These are phyloP conservation scores for Dysphania ambrosioides DNA, from an alignment of 148 eudicot species.

Conservation along the genomic window DNA sequence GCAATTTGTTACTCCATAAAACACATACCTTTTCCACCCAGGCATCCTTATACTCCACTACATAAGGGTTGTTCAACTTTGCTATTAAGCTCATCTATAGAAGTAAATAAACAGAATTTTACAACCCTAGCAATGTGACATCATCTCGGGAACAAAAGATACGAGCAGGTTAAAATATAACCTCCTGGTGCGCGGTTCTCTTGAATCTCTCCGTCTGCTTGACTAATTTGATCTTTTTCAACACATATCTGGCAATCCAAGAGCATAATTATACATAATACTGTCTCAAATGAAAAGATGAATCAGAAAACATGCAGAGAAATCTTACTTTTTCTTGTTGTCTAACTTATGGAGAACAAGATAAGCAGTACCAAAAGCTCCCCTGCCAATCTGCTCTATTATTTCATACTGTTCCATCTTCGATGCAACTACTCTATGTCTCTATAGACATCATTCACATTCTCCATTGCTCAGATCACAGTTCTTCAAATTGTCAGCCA, in stretches of 20 bases:
- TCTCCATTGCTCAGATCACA: constrained; percentile 28
- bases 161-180: constrained; percentile 8
- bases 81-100: constrained; percentile 76
- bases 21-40: constrained; percentile 73
- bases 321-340: constrained; percentile 56
- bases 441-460: constrained; percentile 33
- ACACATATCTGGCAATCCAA: constrained; percentile 49
- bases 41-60: constrained; percentile 67
- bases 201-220: constrained; percentile 70
- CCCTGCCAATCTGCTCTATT: constrained; percentile 83
- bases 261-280: too few species aligned
- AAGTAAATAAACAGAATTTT: neutral
- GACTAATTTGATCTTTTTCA: constrained; percentile 73
- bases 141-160: neutral
- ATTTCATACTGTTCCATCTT: constrained; percentile 80
- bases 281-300: too few species aligned
- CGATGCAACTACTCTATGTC: constrained; percentile 38
- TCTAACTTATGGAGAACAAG: constrained; percentile 63
- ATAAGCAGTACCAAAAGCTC: constrained; percentile 75
- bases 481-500: neutral
- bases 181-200: constrained; percentile 81
- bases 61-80: constrained; percentile 62
- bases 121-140: neutral
- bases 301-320: neutral
- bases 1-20: neutral